phyloP scores from a whole-genome alignment of 2,329 filamentous ascomycete genomes.

The Dothideomycetes sp. region DNA sequence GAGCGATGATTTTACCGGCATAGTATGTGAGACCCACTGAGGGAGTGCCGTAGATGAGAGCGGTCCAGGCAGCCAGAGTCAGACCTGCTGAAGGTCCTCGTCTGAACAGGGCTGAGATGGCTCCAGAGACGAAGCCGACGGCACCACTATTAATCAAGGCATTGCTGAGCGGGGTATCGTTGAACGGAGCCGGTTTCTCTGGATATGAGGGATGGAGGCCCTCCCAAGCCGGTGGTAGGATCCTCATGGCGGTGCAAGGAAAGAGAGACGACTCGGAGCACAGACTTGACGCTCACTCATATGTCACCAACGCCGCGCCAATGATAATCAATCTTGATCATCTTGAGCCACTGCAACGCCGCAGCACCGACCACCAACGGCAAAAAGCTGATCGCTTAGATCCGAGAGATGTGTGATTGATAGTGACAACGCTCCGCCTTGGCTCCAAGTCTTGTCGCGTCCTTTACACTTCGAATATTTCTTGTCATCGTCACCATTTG shows the following conservation, averaged over 20 bases:
- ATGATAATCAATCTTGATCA: neutral
- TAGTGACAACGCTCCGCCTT: too few species aligned
- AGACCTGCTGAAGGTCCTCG: conserved; percentile 8
- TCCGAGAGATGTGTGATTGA: too few species aligned
- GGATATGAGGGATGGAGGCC: conserved; percentile 15
- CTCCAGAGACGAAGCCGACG: conserved; percentile 5
- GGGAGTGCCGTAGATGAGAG: neutral
- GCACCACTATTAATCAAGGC: conserved; percentile 11
- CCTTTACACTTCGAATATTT: neutral
- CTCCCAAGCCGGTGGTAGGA: conserved; percentile 14
- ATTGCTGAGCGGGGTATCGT: conserved; percentile 1
- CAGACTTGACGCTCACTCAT: too few species aligned
- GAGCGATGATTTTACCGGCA: conserved; percentile 5
- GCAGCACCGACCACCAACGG: neutral
- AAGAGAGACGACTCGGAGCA: neutral
- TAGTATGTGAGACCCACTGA: neutral
- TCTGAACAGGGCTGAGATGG: conserved; percentile 1
- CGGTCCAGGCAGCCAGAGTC: conserved; percentile 8
- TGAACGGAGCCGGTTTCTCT: conserved; percentile 7
- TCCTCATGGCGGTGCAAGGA: conserved; percentile 13
- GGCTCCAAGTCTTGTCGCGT: neutral
- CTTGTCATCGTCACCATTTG: neutral
- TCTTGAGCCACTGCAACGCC: neutral
- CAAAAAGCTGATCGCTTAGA: neutral
- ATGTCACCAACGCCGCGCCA: too few species aligned